These are phyloP conservation scores for Ceratocystis ficicola DNA, from an alignment of 2,329 filamentous ascomycete genomes.

Conservation along the genomic window DNA sequence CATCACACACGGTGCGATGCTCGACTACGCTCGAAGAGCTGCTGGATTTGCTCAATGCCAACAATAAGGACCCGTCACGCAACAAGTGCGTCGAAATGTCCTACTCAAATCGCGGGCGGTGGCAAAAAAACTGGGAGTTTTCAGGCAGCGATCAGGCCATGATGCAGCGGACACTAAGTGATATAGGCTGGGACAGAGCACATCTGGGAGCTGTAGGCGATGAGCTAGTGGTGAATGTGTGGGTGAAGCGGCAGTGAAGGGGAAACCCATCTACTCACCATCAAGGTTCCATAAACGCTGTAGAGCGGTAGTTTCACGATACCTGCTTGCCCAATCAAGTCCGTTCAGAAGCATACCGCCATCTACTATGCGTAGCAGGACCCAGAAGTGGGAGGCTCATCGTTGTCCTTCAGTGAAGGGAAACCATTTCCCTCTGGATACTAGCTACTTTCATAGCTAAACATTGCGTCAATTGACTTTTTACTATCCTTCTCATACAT, in stretches of 20 bases:
- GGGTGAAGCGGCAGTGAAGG: conserved; percentile 33
- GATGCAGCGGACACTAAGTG: conserved; percentile 39
- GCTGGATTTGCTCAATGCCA: conserved; percentile 46
- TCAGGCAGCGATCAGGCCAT: conserved; percentile 38
- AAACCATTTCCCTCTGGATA: too few relatives aligned
- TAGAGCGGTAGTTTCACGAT: too few relatives aligned
- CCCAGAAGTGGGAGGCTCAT: too few relatives aligned
- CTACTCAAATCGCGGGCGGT: conserved; percentile 43
- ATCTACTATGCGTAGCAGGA: too few relatives aligned
- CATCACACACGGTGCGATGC: conserved; percentile 41
- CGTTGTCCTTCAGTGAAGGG: too few relatives aligned
- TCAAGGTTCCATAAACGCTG: too few relatives aligned
- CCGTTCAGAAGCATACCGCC: too few relatives aligned
- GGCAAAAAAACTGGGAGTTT: conserved; percentile 45
- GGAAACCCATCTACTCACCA: too few relatives aligned
- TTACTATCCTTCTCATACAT: too few relatives aligned
- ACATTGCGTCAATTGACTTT: too few relatives aligned
- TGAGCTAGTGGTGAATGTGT: conserved; percentile 47
- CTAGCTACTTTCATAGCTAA: too few relatives aligned
- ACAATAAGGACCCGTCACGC: conserved; percentile 38
- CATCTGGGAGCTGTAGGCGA: conserved; percentile 37
- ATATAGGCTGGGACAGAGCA: conserved; percentile 46
- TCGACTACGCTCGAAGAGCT: conserved; percentile 44
- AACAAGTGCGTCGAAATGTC: conserved; percentile 48
- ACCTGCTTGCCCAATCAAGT: too few relatives aligned